Conservation (phyloP, 768 basidiomycete genomes). For the Phallus indusiatus region DNA sequence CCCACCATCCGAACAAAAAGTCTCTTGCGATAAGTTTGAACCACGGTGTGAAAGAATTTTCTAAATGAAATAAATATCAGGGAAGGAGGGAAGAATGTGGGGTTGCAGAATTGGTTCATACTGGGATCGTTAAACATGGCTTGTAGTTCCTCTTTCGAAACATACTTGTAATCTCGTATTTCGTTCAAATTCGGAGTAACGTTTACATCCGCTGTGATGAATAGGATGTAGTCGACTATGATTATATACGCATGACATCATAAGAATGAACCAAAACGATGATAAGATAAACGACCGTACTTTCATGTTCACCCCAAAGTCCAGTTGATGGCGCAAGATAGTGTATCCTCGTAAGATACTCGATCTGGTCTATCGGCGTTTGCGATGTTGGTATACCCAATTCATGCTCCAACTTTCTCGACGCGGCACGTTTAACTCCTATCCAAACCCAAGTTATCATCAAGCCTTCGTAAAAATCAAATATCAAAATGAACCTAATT, state of each 20-base stretch:
- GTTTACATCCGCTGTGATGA: constrained; percentile 81
- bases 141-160: constrained; percentile 82
- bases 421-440: constrained; percentile 85
- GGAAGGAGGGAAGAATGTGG: background rate
- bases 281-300: constrained; percentile 29
- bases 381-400: constrained; percentile 79
- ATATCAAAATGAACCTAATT: constrained; percentile 26
- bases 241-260: constrained; percentile 40
- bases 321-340: constrained; percentile 92
- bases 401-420: constrained; percentile 93
- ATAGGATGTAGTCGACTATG: constrained; percentile 95
- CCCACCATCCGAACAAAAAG: constrained; percentile 99
- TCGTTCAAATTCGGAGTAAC: constrained; percentile 82
- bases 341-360: constrained; percentile 93
- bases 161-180: constrained; percentile 85
- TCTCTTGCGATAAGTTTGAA: constrained; percentile 97
- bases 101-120: constrained; percentile 25
- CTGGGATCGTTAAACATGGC: constrained; percentile 80
- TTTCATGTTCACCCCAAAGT: constrained; percentile 97
- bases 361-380: constrained; percentile 76
- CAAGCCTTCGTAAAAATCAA: too few species aligned
- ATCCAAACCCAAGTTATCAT: constrained; percentile 19
- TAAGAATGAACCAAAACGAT: background rate
- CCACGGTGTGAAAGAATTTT: constrained; percentile 90
- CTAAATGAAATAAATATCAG: constrained; percentile 29